These are phyloP conservation scores for Acrocalymma vagum DNA, from an alignment of 2,329 filamentous ascomycete genomes.

Conservation along the genomic window DNA sequence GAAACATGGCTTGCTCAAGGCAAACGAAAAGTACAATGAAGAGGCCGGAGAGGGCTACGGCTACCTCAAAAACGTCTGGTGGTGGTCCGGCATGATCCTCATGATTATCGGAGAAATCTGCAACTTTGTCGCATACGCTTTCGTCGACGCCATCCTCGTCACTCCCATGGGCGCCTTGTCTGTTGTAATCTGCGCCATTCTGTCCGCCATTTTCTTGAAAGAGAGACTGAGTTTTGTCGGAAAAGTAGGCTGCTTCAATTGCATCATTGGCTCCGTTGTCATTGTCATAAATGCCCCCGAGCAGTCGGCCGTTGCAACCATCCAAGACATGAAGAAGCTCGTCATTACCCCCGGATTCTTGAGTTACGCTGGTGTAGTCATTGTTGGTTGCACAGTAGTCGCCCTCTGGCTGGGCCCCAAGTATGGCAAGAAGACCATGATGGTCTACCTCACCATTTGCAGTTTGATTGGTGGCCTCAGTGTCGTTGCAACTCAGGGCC, in stretches of 20 bases:
- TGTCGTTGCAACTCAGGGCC: slow-evolving; percentile 91
- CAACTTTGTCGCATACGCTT: slow-evolving; percentile 97
- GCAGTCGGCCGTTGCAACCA: slow-evolving; percentile 83
- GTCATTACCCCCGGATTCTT: slow-evolving; percentile 89
- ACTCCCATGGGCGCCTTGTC: slow-evolving; percentile 90
- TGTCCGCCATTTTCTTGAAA: slow-evolving; percentile 95
- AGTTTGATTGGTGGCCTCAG: slow-evolving; percentile 93
- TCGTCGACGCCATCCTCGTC: slow-evolving; percentile 94
- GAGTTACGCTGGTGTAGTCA: slow-evolving; percentile 81
- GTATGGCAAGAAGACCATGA: slow-evolving; percentile 96
- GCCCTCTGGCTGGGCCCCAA: slow-evolving; percentile 84
- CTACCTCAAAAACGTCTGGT: slow-evolving; percentile 92
- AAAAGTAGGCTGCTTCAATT: slow-evolving; percentile 94
- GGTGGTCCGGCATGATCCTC: slow-evolving; percentile 95
- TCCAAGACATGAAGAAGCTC: slow-evolving; percentile 90
- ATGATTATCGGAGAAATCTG: slow-evolving; percentile 98
- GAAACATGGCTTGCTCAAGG: slow-evolving; percentile 88
- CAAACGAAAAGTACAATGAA: slow-evolving; percentile 96
- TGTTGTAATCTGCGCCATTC: slow-evolving; percentile 88
- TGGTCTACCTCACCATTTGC: slow-evolving; percentile 96
- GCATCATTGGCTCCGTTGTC: slow-evolving; percentile 90
- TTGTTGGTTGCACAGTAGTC: slow-evolving; percentile 75
- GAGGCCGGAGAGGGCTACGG: slow-evolving; percentile 96
- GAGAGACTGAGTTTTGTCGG: slow-evolving; percentile 95
- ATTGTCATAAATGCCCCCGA: slow-evolving; percentile 93